These are phyloP conservation scores for Penicillium sp. DNA, from an alignment of 2,329 filamentous ascomycete species.

Conservation along the genomic window DNA sequence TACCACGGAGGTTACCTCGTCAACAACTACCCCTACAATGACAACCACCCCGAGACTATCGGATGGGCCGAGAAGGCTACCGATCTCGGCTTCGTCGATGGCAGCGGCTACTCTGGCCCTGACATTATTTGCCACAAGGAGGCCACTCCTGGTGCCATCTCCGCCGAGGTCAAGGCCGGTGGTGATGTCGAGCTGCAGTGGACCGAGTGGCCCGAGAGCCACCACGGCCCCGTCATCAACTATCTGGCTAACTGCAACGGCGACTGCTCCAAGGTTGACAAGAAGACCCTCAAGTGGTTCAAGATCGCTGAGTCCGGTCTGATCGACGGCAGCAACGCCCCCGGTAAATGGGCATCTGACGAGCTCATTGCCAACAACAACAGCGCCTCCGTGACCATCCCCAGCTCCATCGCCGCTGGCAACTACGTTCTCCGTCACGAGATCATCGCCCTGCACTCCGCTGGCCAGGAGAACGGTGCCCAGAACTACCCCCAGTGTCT, in stretches of 20 bases:
- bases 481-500: slow-evolving; percentile 59
- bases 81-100: slow-evolving; percentile 54
- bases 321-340: slow-evolving; percentile 40
- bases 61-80: slow-evolving; percentile 55
- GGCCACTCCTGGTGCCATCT: slow-evolving; percentile 50
- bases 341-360: slow-evolving; percentile 57
- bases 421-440: slow-evolving; percentile 57
- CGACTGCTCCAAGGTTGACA: slow-evolving; percentile 55
- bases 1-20: slow-evolving; percentile 43
- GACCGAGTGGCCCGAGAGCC: slow-evolving; percentile 63
- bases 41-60: slow-evolving; percentile 42
- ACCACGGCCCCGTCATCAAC: slow-evolving; percentile 63
- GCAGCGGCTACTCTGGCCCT: slow-evolving; percentile 43
- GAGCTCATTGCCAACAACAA: slow-evolving; percentile 52
- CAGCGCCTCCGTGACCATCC: slow-evolving; percentile 49
- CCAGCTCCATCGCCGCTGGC: slow-evolving; percentile 45
- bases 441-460: slow-evolving; percentile 54
- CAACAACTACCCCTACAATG: slow-evolving; percentile 32
- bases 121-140: slow-evolving; percentile 63
- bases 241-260: slow-evolving; percentile 62
- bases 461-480: slow-evolving; percentile 43
- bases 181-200: slow-evolving; percentile 58
- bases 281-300: slow-evolving; percentile 56
- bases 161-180: slow-evolving; percentile 60
- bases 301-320: slow-evolving; percentile 61